Evolutionary conservation across 768 basidiomycete species (phyloP).

Genomic region (Serendipita sp.): DNA sequence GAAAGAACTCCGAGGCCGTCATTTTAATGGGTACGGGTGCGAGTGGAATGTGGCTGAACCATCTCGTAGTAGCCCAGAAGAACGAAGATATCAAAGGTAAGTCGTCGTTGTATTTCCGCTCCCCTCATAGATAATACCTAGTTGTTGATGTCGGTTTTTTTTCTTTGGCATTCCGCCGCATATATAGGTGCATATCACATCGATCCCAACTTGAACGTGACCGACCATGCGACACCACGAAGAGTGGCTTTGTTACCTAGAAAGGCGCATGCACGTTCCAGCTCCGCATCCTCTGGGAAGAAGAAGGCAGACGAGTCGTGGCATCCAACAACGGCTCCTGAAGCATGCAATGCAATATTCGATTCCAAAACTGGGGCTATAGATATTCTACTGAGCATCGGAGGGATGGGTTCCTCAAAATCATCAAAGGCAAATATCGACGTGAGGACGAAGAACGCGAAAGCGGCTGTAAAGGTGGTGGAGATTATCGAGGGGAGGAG

Average conservation of each 20-base stretch:
- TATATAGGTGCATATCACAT: background rate
- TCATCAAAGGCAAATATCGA: background rate
- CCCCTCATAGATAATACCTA: background rate
- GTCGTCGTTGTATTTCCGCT: background rate
- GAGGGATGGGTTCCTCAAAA: background rate
- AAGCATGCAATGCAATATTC: background rate
- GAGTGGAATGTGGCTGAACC: conserved; percentile 4
- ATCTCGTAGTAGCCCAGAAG: background rate
- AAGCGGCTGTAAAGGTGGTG: background rate
- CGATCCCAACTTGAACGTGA: background rate
- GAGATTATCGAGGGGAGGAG: background rate
- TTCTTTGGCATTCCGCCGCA: background rate
- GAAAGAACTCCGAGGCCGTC: background rate
- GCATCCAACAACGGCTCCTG: background rate
- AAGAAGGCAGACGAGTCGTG: background rate
- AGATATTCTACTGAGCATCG: background rate
- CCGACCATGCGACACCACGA: background rate
- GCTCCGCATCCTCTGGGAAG: background rate
- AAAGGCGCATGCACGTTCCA: background rate
- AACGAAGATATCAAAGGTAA: background rate
- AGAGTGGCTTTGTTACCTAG: background rate
- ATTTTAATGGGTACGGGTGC: background rate
- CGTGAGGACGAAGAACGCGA: background rate
- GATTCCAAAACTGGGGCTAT: background rate
- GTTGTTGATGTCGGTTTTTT: background rate